phyloP scores from a whole-genome alignment of 129 eudicot genomes.

The Dittrichia graveolens region DNA sequence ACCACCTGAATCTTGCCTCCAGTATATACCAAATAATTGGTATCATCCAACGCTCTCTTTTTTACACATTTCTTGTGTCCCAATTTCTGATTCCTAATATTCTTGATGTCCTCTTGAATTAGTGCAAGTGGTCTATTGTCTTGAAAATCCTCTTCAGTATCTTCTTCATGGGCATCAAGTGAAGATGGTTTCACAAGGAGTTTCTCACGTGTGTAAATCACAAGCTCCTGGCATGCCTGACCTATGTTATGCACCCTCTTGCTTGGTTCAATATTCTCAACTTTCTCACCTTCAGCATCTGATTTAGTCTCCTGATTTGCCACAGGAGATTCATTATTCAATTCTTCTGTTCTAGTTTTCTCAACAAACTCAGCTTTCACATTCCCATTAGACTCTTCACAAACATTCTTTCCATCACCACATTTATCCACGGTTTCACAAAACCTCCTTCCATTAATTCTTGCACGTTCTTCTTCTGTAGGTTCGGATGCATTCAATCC shows the following conservation, averaged over 20 bases:
- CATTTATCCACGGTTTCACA: neutral
- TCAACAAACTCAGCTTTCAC: neutral
- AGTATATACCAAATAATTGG: slow-evolving; percentile 18
- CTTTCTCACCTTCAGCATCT: slow-evolving; percentile 20
- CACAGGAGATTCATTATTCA: neutral
- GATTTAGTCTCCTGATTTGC: slow-evolving; percentile 18
- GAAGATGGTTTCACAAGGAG: slow-evolving; percentile 9
- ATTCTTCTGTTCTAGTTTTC: neutral
- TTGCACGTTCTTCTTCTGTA: slow-evolving; percentile 39
- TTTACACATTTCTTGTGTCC: slow-evolving; percentile 33
- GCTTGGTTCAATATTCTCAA: slow-evolving; percentile 15
- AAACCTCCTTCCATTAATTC: slow-evolving; percentile 30
- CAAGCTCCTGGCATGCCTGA: slow-evolving; percentile 42
- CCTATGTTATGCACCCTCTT: slow-evolving; percentile 25
- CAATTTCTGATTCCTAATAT: slow-evolving; percentile 2
- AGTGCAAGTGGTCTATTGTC: slow-evolving; percentile 24
- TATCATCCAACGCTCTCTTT: slow-evolving; percentile 24
- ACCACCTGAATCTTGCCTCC: slow-evolving; percentile 42
- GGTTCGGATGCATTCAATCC: slow-evolving; percentile 48
- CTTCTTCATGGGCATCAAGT: slow-evolving; percentile 25
- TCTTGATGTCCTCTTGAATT: slow-evolving; percentile 23
- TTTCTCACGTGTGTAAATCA: slow-evolving; percentile 29
- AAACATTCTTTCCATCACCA: slow-evolving; percentile 4
- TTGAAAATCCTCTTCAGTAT: slow-evolving; percentile 16
- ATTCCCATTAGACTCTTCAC: slow-evolving; percentile 27